Conservation (phyloP, 2,329 filamentous ascomycete genomes). For the Monascus ruber region DNA sequence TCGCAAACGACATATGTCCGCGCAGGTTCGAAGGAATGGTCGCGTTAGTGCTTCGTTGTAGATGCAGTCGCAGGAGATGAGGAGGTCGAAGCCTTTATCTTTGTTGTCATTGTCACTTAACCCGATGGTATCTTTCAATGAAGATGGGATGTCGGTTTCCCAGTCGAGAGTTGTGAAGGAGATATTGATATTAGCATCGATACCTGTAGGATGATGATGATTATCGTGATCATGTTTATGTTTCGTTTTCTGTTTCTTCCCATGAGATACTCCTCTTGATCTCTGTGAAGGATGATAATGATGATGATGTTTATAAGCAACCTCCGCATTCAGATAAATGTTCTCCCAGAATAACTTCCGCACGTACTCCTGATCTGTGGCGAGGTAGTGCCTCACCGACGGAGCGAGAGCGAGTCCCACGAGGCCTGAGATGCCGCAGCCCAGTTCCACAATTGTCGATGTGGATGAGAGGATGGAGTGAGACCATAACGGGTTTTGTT, state of each 20-base stretch:
- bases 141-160: conserved; percentile 47
- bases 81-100: conserved; percentile 50
- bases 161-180: conserved; percentile 62
- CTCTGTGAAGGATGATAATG: not conserved
- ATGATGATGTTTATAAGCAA: not conserved
- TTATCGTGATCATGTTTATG: not conserved
- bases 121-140: conserved; percentile 25
- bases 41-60: conserved; percentile 82
- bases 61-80: conserved; percentile 86
- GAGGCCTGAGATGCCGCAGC: conserved; percentile 75
- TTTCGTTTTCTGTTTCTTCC: conserved; percentile 7
- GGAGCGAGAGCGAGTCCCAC: conserved; percentile 58
- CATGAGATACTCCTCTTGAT: conserved; percentile 2
- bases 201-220: conserved; percentile 1
- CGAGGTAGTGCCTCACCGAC: conserved; percentile 53
- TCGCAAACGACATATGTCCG: conserved; percentile 57
- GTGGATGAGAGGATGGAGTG: conserved; percentile 40
- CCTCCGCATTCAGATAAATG: conserved; percentile 38
- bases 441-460: conserved; percentile 66
- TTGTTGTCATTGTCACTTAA: conserved; percentile 1
- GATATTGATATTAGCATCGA: conserved; percentile 31
- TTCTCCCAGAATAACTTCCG: conserved; percentile 67
- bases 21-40: conserved; percentile 73
- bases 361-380: conserved; percentile 85
- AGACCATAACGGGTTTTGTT: conserved; percentile 51